Percentiles rank a stretch among this genome's conserved stretches.
These are phyloP conservation scores for Wickerhamiella cacticola DNA, from an alignment of 805 yeast species.

Conservation along the genomic window DNA sequence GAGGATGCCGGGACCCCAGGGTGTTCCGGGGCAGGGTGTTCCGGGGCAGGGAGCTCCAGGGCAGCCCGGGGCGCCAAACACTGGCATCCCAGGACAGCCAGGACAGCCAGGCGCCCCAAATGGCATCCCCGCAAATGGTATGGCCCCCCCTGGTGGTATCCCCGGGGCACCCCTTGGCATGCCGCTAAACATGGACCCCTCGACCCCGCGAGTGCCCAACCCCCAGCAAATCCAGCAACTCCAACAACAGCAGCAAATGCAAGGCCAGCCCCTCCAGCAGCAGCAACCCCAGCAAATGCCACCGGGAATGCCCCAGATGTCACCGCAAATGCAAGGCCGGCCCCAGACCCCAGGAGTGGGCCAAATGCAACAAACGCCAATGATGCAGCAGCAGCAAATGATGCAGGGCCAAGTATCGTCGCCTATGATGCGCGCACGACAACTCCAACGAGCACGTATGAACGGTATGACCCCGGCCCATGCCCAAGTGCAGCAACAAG, in stretches of 20 bases:
- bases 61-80: constrained; percentile 10
- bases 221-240: constrained; percentile 12
- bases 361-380: background rate
- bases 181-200: background rate
- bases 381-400: constrained; percentile 16
- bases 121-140: background rate
- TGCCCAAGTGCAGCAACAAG: constrained; percentile 15
- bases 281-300: constrained; percentile 11
- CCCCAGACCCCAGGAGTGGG: background rate
- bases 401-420: constrained; percentile 5
- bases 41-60: constrained; percentile 1
- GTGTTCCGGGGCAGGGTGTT: constrained; percentile 1
- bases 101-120: constrained; percentile 6
- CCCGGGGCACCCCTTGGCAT: too few species aligned
- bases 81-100: background rate
- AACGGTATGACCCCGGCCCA: constrained; percentile 14
- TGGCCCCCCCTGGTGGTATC: background rate
- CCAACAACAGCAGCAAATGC: constrained; percentile 13
- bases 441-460: constrained; percentile 9
- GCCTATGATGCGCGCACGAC: constrained; percentile 1
- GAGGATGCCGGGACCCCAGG: constrained; percentile 28
- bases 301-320: constrained; percentile 12
- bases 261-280: constrained; percentile 12
- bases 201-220: constrained; percentile 12
- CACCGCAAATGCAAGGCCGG: too few species aligned